These are phyloP conservation scores for Fagopyrum tataricum DNA, from an alignment of 148 eudicot genomes.

Conservation along the genomic window DNA sequence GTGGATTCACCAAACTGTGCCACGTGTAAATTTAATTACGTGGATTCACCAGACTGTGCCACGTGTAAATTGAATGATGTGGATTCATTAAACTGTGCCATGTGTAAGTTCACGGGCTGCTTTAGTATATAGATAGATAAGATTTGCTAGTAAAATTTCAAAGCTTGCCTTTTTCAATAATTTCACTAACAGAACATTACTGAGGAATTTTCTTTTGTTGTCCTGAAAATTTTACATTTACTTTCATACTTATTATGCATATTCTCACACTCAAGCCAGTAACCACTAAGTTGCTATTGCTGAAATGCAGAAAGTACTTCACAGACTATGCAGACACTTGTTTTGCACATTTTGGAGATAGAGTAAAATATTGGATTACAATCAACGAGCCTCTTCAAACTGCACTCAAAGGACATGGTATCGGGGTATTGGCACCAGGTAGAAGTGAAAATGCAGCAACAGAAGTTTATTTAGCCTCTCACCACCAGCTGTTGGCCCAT, in stretches of 20 bases:
- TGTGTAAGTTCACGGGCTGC: too few species aligned
- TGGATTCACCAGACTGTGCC: too few species aligned
- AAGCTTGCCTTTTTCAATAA: background rate
- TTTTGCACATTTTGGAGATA: conserved; percentile 70
- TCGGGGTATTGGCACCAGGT: conserved; percentile 77
- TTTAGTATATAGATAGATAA: too few species aligned
- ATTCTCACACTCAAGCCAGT: background rate
- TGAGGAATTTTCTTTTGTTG: background rate
- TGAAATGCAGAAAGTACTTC: conserved; percentile 64
- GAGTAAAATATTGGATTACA: conserved; percentile 82
- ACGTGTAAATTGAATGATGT: too few species aligned
- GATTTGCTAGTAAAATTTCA: too few species aligned
- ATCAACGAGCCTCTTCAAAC: conserved; percentile 85
- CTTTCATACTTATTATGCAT: background rate
- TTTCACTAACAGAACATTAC: background rate
- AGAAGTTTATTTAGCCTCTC: conserved; percentile 61
- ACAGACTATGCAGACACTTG: conserved; percentile 81
- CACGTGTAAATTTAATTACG: too few species aligned
- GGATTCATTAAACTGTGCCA: too few species aligned
- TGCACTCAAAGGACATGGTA: conserved; percentile 51
- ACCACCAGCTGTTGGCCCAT: conserved; percentile 79
- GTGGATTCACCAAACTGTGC: too few species aligned
- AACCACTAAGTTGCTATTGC: background rate
- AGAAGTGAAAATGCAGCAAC: conserved; percentile 40
- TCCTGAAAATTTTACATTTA: background rate